These are phyloP conservation scores for Glaciozyma martinii DNA, from an alignment of 768 basidiomycete species.

Conservation along the genomic window DNA sequence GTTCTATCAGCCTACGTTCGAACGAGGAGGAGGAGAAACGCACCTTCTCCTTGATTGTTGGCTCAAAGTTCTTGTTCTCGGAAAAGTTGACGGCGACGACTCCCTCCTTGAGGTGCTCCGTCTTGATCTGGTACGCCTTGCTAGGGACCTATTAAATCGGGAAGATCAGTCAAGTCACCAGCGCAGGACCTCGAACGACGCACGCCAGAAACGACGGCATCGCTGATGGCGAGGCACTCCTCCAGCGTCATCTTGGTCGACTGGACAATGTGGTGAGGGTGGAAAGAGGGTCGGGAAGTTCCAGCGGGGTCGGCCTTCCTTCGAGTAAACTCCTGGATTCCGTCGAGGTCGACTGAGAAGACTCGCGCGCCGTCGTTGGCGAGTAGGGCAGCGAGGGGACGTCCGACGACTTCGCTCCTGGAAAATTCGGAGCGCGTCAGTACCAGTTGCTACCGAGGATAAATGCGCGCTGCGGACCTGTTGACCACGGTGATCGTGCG, in stretches of 20 bases:
- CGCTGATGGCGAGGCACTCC: constrained; percentile 72
- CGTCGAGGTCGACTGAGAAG: constrained; percentile 89
- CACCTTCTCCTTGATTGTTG: constrained; percentile 84
- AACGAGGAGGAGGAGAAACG: constrained; percentile 25
- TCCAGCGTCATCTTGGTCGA: constrained; percentile 59
- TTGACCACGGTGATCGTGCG: constrained; percentile 91
- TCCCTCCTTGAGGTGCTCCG: constrained; percentile 81
- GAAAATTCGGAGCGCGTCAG: not conserved
- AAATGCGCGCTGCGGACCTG: constrained; percentile 47
- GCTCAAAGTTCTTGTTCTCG: constrained; percentile 92
- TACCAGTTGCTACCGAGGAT: not conserved
- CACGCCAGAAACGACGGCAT: constrained; percentile 69
- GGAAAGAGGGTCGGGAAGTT: constrained; percentile 50
- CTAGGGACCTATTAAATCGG: constrained; percentile 57
- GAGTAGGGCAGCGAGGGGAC: constrained; percentile 88
- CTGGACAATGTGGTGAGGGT: constrained; percentile 74
- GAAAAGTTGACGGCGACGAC: constrained; percentile 89
- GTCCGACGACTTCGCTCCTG: constrained; percentile 92
- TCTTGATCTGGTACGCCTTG: constrained; percentile 76
- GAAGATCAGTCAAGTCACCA: not conserved
- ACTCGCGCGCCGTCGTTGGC: constrained; percentile 95
- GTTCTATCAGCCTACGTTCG: constrained; percentile 1
- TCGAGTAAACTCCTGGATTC: constrained; percentile 90
- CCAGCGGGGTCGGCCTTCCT: constrained; percentile 32
- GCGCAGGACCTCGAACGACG: not conserved